Evolutionary conservation across 2,329 filamentous ascomycete genomes (phyloP).

Genomic region (Alternaria consortialis): DNA sequence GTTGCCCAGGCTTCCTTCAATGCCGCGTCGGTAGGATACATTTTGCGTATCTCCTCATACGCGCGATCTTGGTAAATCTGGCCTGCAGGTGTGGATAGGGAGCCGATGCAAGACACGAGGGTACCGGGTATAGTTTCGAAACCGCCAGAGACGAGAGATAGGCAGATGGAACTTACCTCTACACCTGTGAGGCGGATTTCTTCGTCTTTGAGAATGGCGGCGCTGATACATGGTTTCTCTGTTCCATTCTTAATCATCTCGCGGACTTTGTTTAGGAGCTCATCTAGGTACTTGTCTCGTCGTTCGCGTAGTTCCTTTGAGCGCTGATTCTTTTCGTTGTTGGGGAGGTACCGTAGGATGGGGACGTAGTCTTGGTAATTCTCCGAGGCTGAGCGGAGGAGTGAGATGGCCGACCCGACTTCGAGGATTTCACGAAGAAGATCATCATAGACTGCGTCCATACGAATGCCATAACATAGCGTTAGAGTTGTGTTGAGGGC

Average conservation of each 20-base stretch:
- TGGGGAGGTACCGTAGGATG: constrained; percentile 60
- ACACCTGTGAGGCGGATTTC: constrained; percentile 63
- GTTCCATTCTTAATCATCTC: constrained; percentile 62
- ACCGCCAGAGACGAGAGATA: constrained; percentile 62
- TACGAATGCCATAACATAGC: constrained; percentile 64
- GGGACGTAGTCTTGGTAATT: constrained; percentile 65
- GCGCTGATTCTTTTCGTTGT: constrained; percentile 61
- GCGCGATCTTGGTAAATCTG: constrained; percentile 63
- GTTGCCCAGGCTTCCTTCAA: constrained; percentile 58
- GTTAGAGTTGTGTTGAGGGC: constrained; percentile 65
- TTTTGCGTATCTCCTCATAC: constrained; percentile 61
- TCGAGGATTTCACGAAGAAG: constrained; percentile 63
- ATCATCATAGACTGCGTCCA: constrained; percentile 63
- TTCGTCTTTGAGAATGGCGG: constrained; percentile 63
- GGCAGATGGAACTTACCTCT: constrained; percentile 63
- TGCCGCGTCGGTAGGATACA: constrained; percentile 53
- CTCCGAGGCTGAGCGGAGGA: constrained; percentile 61
- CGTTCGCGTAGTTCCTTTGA: constrained; percentile 59
- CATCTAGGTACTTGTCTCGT: constrained; percentile 61
- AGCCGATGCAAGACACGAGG: constrained; percentile 62
- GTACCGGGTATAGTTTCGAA: constrained; percentile 66
- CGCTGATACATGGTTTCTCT: constrained; percentile 64
- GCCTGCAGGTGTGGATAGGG: constrained; percentile 58
- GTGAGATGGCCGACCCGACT: constrained; percentile 62
- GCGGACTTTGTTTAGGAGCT: constrained; percentile 60